Conservation (phyloP, 2,329 filamentous ascomycete genomes). For the Penicillium frequentans region DNA sequence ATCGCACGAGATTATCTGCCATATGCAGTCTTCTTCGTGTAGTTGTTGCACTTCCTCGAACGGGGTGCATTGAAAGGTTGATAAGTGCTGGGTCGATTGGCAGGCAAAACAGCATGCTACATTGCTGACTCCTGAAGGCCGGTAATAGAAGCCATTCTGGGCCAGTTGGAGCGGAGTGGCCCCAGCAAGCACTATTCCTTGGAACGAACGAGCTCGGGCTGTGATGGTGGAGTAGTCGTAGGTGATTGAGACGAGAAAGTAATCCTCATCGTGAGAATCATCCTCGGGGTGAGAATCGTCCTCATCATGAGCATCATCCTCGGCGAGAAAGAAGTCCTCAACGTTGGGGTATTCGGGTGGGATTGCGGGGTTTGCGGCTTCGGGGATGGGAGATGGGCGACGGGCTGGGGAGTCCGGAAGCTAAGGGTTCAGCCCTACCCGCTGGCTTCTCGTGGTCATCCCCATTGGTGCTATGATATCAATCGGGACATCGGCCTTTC, state of each 20-base stretch:
- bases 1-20: conserved; percentile 7
- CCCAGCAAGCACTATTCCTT: conserved; percentile 2
- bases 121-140: not conserved
- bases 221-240: conserved; percentile 8
- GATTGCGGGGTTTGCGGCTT: conserved; percentile 1
- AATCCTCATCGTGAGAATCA: not conserved
- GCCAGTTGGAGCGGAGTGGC: conserved; percentile 5
- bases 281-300: too few relatives aligned
- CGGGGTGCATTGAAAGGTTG: not conserved
- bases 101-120: conserved; percentile 9
- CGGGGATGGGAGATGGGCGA: not conserved
- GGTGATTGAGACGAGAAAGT: conserved; percentile 6
- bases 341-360: not conserved
- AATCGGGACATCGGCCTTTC: too few relatives aligned
- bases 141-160: conserved; percentile 8
- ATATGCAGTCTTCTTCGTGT: conserved; percentile 10
- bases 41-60: conserved; percentile 8
- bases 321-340: not conserved
- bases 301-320: not conserved
- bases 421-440: not conserved
- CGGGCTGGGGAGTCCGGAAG: not conserved
- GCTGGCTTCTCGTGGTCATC: not conserved
- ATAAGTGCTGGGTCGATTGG: conserved; percentile 1
- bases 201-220: conserved; percentile 7
- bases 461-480: too few relatives aligned